Evolutionary conservation across 768 basidiomycete species (phyloP), one percentile per base, ranked within the genome.

Genomic region (Xerocomellus amylosporus): DNA sequence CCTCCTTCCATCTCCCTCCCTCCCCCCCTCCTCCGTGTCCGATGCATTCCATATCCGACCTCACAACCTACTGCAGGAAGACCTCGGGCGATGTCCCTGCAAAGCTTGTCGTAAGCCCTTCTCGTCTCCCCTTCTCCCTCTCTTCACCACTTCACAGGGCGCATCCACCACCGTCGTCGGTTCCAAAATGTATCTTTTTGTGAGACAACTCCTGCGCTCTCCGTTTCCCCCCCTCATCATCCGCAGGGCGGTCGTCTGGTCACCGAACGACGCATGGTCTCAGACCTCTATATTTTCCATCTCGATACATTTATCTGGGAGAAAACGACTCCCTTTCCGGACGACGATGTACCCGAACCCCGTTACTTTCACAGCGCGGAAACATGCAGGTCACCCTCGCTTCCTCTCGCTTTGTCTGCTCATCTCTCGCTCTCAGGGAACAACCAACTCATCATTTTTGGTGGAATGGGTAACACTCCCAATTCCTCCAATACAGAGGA

Each of bases 351-450:
- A 10, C 94, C 96, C 0, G 78, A 82, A 44, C 82, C 93, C 24
- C 84, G 97, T 39, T 99, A 99, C 70, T 99, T 99, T 67, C 97
- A 99, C 73, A 92, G 88, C 57, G 83, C 91, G 13, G 93, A 97
- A 72, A 73, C 85, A 53, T 96, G 90, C 86, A 68, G 63, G 82
- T 56, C 49, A 13, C 34, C 13, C 34, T 2, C 10, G 8, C 10
- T 17, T 28, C 20, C 22, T 12, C 34, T 49, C 28, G 47, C 9
- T 48, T 51, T 36, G 26, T 55, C 37, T 61, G 26, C 55, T 59
- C 54, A 59, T 63, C 19, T 58, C 36, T 28, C 49, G 8, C 62
- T 59, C 50, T 53, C 55, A 58, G 90, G 93, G 93, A 87, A 90
- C 66, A 87, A 90, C 69, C 86, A 92, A 63, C 77, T 99, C 49